Base-by-base conservation (phyloP, 805 yeast genomes). In the Lachancea kluyveri region DNA sequence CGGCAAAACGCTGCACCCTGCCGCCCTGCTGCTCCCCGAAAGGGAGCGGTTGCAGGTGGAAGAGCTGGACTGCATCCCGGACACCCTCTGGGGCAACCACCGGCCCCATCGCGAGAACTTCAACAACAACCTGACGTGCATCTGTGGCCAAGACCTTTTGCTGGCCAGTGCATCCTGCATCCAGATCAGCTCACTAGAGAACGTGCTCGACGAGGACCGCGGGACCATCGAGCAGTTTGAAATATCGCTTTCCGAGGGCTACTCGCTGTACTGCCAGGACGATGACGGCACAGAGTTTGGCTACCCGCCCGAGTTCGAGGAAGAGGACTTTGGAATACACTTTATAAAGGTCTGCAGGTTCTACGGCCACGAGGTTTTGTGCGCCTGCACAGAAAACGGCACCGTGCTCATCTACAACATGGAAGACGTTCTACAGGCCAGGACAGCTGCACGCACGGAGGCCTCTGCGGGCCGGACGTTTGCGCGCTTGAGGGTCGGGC, bases 351-450 rank as follows among this genome's bases (percentile, higher is more conserved):
- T 60, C 6, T 56, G 53, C 1, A 41, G 33, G 14, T 62, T 74
- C 37, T 39, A 54, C 14, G 62, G 55, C 1, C 44, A 48, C 11
- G 71, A 68, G 33, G 67, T 70, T 0, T 36, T 81, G 5, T 66
- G 62, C 1, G 64, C 63, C 3, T 72, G 79, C 27, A 42, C 62
- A 10, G 85, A 78, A 46, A 75, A 74, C 48, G 85, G 85, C 0
- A 43, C 68, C 5, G 60, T 66, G 0, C 37, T 69, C 28, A 37
- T 78, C 0, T 63, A 44, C 45, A 50, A 62, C 31, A 35, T 65
- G 2, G 52, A 50, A 4, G 45, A 50, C 3, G 39, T 74, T 0
- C 28, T 59, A 12, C 42, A 45, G 9, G n/a, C 19, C 16, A 19
- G 29, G 24, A 14, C 17, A 14, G 19, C 12, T 12, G 13, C 12